phyloP scores from a whole-genome alignment of 2,329 filamentous ascomycete genomes.

The Exophiala lecanii-corni region DNA sequence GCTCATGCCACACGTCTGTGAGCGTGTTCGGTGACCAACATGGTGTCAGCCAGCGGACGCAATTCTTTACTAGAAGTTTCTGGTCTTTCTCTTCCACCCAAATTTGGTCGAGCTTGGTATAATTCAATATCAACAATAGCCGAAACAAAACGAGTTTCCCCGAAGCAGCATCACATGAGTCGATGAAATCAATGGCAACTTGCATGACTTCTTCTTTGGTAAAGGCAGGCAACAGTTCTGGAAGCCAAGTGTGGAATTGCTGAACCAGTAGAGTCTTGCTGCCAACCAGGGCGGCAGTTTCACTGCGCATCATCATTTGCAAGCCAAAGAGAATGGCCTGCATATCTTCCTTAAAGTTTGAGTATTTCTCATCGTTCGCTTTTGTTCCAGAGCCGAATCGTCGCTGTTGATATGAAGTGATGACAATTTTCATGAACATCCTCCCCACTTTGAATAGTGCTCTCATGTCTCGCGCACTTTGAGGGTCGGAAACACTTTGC shows the following conservation, averaged over 20 bases:
- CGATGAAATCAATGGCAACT: constrained; percentile 88
- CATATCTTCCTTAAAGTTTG: constrained; percentile 74
- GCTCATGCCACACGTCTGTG: constrained; percentile 83
- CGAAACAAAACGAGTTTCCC: constrained; percentile 91
- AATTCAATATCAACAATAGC: constrained; percentile 86
- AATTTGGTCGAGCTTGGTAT: constrained; percentile 68
- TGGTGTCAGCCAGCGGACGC: constrained; percentile 82
- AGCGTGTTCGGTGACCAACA: constrained; percentile 81
- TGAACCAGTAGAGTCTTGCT: constrained; percentile 94
- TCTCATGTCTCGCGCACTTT: constrained; percentile 76
- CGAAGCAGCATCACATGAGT: constrained; percentile 80
- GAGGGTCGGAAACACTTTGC: constrained; percentile 74
- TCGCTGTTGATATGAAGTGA: constrained; percentile 78
- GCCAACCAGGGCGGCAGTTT: constrained; percentile 78
- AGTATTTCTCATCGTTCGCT: constrained; percentile 27
- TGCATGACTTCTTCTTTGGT: constrained; percentile 80
- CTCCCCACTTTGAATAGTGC: constrained; percentile 92
- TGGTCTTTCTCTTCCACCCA: constrained; percentile 76
- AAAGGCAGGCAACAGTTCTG: constrained; percentile 74
- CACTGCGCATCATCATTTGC: constrained; percentile 83
- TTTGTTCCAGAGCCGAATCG: constrained; percentile 67
- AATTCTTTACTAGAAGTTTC: constrained; percentile 70
- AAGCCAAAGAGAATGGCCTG: constrained; percentile 85
- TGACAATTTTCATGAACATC: constrained; percentile 89
- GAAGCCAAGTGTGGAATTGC: constrained; percentile 96